Base-by-base conservation (phyloP, 2,329 filamentous ascomycete species). In the Xylaria sp. region DNA sequence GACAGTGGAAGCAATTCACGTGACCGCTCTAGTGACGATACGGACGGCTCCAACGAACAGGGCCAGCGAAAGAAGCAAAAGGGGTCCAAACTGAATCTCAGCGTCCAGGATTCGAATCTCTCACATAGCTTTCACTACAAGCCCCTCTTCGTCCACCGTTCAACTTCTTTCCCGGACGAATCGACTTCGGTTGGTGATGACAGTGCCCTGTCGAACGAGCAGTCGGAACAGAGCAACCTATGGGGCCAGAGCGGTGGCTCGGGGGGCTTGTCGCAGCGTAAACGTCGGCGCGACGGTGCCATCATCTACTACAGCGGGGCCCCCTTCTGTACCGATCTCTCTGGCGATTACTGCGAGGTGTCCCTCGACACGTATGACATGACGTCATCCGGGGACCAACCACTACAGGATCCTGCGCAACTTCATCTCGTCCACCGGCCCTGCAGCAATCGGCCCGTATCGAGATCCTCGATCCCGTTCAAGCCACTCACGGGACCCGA, bases 231-330 rank as follows among this genome's bases (percentile, higher is more conserved):
- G 8, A 84, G 79, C 59, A 80, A 80, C 48, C 63, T 76, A 53
- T 80, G 76, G 75, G 76, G 72, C 11, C 72, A 75, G 39, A 80
- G 78, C 59, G 66, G 69, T 57, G 54, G 66, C 16, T 71, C 67
- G 23, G 58, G 55, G 62, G 77, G 76, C 64, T 82, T 70, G 64
- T 78, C 73, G 59, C 75, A 69, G 72, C 79, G 69, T 68, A 83
- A 81, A 71, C 81, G 81, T 30, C 80, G 78, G 0, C 80, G 85
- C 10, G 85, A 89, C 60, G 91, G 90, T 7, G 86, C 89, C 1
- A 88, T 95, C 65, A 91, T 93, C 16, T 95, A 92, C 69, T 95
- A 93, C 71, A 90, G 83, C 61, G 89, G 88, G 30, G 88, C 88
- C 1, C 84, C 83, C 0, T 96, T 94, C 71, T 94, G 86, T 71